Evolutionary conservation across 2,329 filamentous ascomycete genomes (phyloP), one percentile per base, ranked within the genome.

Genomic region (Rutstroemia sp.): DNA sequence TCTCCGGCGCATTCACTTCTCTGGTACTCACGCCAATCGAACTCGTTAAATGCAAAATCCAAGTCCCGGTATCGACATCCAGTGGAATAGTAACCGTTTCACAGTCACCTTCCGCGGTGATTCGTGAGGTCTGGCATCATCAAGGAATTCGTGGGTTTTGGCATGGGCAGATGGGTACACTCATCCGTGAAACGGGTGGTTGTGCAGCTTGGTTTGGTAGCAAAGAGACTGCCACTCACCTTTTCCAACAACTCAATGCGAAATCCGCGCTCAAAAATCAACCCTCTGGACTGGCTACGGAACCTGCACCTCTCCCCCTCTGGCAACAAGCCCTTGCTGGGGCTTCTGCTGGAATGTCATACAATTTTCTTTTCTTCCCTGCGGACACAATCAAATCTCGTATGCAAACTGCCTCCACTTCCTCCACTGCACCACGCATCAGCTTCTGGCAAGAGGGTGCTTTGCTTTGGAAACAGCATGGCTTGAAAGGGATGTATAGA

Each of bases 1-100:
- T 89, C 57, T 87, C 92, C 1, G 94, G 94, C 37, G 87, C 88
- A 41, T 88, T 96, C 67, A 95, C 94, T 0, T 96, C 90, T 0
- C 79, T 96, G 48, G 83, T 96, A 34, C 82, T 99, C 60, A 99
- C 94, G 0, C 94, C 94, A 0, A 90, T 99, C 63, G 94, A 99
- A 74, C 82, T 99, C 52, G 88, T 99, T 69, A 99, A 99, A 74
- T 99, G 94, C 80, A 95, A 94, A 73, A 95, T 99, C 75, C 94
- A 99, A 71, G 92, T 92, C 0, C 89, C 80, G 9, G 68, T 66
- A 16, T 55, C 57, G 19, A 54, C 68, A 1, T 58, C 67, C 6
- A 69, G 74, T 23, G 76, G 75, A 21, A 70, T 69, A 23, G 67
- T 67, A 2, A 71, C 71, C 3, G 76, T 74, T 12, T 73, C 79